Base-by-base conservation (phyloP, 2,329 filamentous ascomycete genomes). In the Stylonectria norvegica region DNA sequence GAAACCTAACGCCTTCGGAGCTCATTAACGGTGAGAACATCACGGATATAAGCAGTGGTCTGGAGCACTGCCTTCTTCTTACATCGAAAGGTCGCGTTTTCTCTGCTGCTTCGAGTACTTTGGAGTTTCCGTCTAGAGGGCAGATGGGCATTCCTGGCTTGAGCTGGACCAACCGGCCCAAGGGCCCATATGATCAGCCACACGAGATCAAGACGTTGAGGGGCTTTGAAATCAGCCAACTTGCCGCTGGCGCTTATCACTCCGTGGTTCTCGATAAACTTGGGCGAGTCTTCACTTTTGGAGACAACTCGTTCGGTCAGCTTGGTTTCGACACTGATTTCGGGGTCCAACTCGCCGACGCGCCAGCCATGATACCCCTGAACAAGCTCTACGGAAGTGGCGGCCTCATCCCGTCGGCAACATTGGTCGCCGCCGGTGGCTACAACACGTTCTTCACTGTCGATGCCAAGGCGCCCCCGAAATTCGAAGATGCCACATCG, bases 301-400 rank as follows among this genome's bases (percentile, higher is more conserved):
- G 93, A 25, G 90, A 97, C 63, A 97, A 97, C 66, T 82, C 83
- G 0, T 78, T 80, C 30, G 93, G 93, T n/a, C 93, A 97, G 64
- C 75, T 97, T 4, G 91, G 91, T n/a, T 81, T 91, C 54, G 80
- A 88, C 36, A 79, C 77, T 38, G 80, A 81, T 34, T 61, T 76
- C 0, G 77, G 83, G 19, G 70, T 78, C 12, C 72, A 79, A 6
- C 77, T 69, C 42, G 70, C 86, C 17, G 86, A 91, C 49, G 74
- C 75, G 0, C 89, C 93, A 0, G 79, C 81, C 4, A 74, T 83
- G 5, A 62, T 97, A 2, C 78, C 86, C 1, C 76, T 87, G 27
- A 76, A 79, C 45, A 79, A 77, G 46, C 78, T 95, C 5, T 96
- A 96, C 62, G 71, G 73, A 31, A 81, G 78, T 35, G 81, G 78